These are phyloP conservation scores for Globisporangium irregulare DNA, from an alignment of 352 stramenopile genomes.

Conservation along the genomic window DNA sequence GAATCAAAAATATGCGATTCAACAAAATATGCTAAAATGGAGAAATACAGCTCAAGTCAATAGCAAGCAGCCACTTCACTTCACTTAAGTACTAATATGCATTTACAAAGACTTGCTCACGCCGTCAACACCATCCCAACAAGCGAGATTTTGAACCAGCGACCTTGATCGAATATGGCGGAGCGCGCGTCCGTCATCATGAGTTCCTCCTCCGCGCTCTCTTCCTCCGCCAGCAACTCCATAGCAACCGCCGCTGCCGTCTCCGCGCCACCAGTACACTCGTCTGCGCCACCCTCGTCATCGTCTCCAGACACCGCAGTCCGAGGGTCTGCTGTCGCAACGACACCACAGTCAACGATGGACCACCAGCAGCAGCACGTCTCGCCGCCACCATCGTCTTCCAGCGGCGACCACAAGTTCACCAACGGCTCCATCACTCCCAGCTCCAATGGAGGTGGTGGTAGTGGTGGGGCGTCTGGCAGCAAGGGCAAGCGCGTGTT, in stretches of 20 bases:
- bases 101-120: background rate
- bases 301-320: background rate
- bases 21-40: background rate
- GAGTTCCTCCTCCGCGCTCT: background rate
- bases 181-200: background rate
- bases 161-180: background rate
- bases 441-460: background rate
- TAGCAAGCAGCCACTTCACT: background rate
- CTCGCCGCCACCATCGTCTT: background rate
- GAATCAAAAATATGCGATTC: background rate
- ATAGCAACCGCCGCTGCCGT: background rate
- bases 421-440: background rate
- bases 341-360: background rate
- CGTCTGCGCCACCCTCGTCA: background rate
- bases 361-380: background rate
- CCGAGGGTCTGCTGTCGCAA: background rate
- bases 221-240: slow-evolving; percentile 1
- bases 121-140: background rate
- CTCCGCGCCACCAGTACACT: background rate
- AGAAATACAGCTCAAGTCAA: background rate
- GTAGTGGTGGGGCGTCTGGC: background rate
- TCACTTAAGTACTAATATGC: background rate
- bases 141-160: slow-evolving; percentile 3
- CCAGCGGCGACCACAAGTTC: slow-evolving; percentile 1
- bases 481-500: slow-evolving; percentile 68